Conservation (phyloP, 257 asterid genomes). For the Gentiana macrophylla region DNA sequence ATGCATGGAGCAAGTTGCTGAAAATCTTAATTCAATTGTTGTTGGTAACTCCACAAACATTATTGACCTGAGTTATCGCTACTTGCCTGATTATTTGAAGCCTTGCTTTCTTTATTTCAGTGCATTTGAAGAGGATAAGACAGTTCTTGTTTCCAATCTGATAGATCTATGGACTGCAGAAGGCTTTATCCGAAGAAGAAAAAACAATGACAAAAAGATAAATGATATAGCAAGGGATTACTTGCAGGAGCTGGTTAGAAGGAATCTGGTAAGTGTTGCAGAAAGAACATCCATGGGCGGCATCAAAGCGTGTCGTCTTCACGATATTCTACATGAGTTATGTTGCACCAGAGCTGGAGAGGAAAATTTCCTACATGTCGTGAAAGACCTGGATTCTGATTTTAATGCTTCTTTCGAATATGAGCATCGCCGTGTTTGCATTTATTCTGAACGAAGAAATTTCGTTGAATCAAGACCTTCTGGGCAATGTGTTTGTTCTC, state of each 20-base stretch:
- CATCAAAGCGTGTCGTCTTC: background rate
- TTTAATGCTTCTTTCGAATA: too few species aligned
- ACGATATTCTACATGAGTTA: background rate
- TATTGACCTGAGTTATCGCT: conserved; percentile 2
- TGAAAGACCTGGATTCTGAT: background rate
- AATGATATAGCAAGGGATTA: background rate
- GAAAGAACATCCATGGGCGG: background rate
- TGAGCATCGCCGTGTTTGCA: too few species aligned
- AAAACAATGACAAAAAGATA: background rate
- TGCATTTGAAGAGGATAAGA: background rate
- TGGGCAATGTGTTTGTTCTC: background rate
- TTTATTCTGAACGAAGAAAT: too few species aligned
- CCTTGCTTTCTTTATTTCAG: conserved; percentile 7
- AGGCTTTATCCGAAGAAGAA: background rate
- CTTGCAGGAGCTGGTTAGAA: background rate
- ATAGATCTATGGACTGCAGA: conserved; percentile 2
- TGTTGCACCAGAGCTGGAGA: background rate
- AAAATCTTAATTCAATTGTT: background rate
- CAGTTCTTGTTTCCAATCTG: background rate
- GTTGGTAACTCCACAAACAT: background rate
- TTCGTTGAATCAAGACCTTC: too few species aligned
- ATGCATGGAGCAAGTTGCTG: background rate
- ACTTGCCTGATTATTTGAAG: conserved; percentile 11
- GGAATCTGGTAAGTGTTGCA: background rate
- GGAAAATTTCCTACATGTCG: background rate